A percentile compares a stretch with the other conserved stretches of the same genome.
Conservation (phyloP, 805 yeast species). For the Nematodospora valgi region DNA sequence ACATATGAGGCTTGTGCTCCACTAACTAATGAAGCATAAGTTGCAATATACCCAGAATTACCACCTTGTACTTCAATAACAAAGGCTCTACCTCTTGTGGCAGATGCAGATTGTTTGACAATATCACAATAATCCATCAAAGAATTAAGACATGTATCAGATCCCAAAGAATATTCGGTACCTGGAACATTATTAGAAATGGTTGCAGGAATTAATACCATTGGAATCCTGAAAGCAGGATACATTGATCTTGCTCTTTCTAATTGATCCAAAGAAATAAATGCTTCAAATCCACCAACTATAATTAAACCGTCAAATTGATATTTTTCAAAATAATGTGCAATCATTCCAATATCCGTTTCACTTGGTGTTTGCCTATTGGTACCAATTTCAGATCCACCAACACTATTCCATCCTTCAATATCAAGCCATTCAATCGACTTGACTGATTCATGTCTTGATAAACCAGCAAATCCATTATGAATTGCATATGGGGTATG, state of each 20-base stretch:
- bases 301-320: conserved; percentile 83
- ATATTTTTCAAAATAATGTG: conserved; percentile 88
- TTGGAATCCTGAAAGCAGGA: conserved; percentile 92
- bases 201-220: conserved; percentile 92
- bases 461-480: conserved; percentile 90
- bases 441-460: conserved; percentile 81
- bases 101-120: conserved; percentile 90
- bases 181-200: conserved; percentile 99
- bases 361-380: conserved; percentile 81
- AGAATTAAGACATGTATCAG: conserved; percentile 92
- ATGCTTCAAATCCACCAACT: conserved; percentile 98
- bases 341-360: conserved; percentile 81
- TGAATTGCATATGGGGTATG: conserved; percentile 88
- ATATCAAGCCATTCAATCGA: conserved; percentile 80
- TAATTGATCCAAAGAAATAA: conserved; percentile 75
- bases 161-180: conserved; percentile 91
- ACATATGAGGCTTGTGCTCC: conserved; percentile 92
- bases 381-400: conserved; percentile 97
- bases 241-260: conserved; percentile 71
- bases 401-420: conserved; percentile 82
- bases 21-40: conserved; percentile 75
- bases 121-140: conserved; percentile 92
- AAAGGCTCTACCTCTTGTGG: conserved; percentile 90
- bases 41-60: conserved; percentile 89
- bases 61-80: conserved; percentile 99